Conservation (phyloP, 169 alveolate genomes). For the Cyclospora cayetanensis region DNA sequence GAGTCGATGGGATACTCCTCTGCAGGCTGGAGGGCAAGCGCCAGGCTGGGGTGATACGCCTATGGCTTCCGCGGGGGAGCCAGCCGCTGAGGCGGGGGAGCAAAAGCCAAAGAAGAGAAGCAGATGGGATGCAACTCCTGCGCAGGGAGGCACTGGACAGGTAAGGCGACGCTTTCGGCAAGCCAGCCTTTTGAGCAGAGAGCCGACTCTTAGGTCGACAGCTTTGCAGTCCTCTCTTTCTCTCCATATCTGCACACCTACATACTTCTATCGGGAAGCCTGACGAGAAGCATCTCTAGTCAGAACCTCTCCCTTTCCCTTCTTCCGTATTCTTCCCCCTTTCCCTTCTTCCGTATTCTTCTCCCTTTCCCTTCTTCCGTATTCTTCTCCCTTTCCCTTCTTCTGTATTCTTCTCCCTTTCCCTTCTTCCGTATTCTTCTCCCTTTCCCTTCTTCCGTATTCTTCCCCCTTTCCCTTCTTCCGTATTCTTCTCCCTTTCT, state of each 20-base stretch:
- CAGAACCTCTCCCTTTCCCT: no score
- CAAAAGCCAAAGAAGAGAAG: conserved; percentile 75
- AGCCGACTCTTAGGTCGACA: neutral
- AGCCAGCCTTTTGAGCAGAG: neutral
- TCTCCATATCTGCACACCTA: neutral
- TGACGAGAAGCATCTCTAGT: no score
- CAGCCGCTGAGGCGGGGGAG: conserved; percentile 41
- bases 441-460: neutral
- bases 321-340: neutral
- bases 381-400: neutral
- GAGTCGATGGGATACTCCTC: conserved; percentile 78
- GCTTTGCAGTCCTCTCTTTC: neutral
- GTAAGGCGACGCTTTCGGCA: neutral
- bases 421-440: no score
- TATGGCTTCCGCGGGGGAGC: conserved; percentile 55
- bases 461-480: no score
- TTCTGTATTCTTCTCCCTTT: neutral
- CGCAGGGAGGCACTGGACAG: conserved; percentile 71
- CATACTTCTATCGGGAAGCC: neutral
- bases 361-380: neutral
- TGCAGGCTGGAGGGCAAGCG: conserved; percentile 69
- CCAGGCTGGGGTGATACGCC: conserved; percentile 77
- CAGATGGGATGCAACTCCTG: conserved; percentile 86
- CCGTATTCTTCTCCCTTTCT: no score
- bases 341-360: neutral